Evolutionary conservation across 768 basidiomycete species (phyloP), one percentile per base, ranked within the genome.

Genomic region (Albatrellus ellisii): DNA sequence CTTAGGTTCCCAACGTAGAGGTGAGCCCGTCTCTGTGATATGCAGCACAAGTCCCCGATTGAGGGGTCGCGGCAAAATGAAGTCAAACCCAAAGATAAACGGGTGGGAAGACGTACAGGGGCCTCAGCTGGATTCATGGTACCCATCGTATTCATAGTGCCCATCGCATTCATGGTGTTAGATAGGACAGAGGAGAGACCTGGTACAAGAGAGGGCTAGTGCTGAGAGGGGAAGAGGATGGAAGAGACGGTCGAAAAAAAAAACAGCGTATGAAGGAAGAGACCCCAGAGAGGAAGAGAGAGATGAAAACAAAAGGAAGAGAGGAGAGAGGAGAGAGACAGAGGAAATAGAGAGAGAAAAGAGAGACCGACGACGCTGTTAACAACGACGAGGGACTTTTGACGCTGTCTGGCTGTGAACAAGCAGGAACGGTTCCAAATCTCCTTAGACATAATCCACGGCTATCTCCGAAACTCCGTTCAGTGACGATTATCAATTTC

Each of bases 1-100:
- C 86, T 90, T 60, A 99, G 71, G 64, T 98, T 98, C 48, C 95
- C 95, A 62, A 99, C 88, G 62, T 99, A 99, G 54, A 99, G 81
- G 69, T 99, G 95, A 52, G 95, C 92, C 53, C 91, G 76, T 62
- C 85, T 74, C 83, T 87, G 62, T 0, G 39, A 50, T 43, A 12
- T 5, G 25, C 35, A 26, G 48, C 43, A 46, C 33, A 56, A 33
- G 20, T 51, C 47, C 45, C 42, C 39, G 46, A 45, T 52, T 42
- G 46, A 40, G 44, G 53, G 43, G 46, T 41, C 49, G 31, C 45
- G 60, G 53, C 41, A 46, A 43, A 53, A 39, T 27, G 53, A 47
- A 42, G 39, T 43, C 22, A 27, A 34, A 25, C 12, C 14, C 24
- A 20, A n/a, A 15, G 14, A 9, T 9, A 38, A 33, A 27, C 15